Evolutionary conservation across 345 rosid species (phyloP).

Genomic region (Gossypium arboreum): DNA sequence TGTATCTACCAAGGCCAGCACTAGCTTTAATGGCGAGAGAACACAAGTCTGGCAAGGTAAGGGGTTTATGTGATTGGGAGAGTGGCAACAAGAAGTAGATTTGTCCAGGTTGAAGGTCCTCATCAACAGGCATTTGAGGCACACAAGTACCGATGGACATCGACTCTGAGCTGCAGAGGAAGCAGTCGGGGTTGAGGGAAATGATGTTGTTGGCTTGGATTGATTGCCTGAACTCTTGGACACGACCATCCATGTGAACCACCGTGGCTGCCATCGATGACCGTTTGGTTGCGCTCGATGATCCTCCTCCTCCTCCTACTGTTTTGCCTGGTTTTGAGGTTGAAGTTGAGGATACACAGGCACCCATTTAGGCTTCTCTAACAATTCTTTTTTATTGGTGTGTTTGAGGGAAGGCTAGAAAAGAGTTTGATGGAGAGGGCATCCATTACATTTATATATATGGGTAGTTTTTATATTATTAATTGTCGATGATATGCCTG

Average conservation of each 20-base stretch:
- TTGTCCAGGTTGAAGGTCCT: constrained; percentile 33
- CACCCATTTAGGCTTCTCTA: constrained; percentile 19
- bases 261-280: constrained; percentile 17
- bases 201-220: constrained; percentile 18
- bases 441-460: not conserved
- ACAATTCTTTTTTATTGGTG: not conserved
- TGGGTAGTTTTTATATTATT: not conserved
- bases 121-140: constrained; percentile 26
- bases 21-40: constrained; percentile 35
- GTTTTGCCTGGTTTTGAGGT: constrained; percentile 3
- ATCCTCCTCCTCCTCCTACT: not conserved
- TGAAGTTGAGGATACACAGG: constrained; percentile 25
- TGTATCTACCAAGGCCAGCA: constrained; percentile 10
- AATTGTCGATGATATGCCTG: not conserved
- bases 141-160: constrained; percentile 27
- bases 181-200: constrained; percentile 24
- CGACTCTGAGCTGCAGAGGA: constrained; percentile 36
- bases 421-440: not conserved
- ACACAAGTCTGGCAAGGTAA: constrained; percentile 32
- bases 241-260: constrained; percentile 24
- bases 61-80: constrained; percentile 16
- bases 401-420: not conserved
- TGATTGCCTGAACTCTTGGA: constrained; percentile 26
- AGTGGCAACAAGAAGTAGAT: constrained; percentile 37
- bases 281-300: not conserved